These are phyloP conservation scores for Jaltomata sinuosa DNA, from an alignment of 257 asterid genomes.

Conservation along the genomic window DNA sequence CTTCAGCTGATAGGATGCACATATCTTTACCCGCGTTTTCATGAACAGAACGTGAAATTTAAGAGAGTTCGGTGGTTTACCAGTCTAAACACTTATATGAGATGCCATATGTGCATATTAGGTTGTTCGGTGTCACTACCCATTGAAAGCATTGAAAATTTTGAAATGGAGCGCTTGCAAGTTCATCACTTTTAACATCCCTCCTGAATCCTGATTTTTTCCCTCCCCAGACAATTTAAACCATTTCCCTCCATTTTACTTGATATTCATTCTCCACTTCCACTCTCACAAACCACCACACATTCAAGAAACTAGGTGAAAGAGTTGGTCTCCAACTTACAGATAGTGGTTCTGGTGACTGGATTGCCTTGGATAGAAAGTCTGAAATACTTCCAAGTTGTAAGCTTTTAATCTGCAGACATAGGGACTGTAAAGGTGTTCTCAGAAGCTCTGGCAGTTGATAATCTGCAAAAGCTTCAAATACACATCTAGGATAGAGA, in stretches of 20 bases:
- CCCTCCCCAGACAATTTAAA: background rate
- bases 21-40: background rate
- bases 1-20: background rate
- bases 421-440: constrained; percentile 91
- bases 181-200: background rate
- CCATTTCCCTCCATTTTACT: background rate
- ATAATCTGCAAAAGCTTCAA: constrained; percentile 85
- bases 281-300: background rate
- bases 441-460: constrained; percentile 94
- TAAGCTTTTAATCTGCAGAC: constrained; percentile 90
- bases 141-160: background rate
- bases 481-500: constrained; percentile 84
- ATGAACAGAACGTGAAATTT: background rate
- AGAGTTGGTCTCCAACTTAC: constrained; percentile 35
- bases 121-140: background rate
- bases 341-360: constrained; percentile 81
- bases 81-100: background rate
- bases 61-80: background rate
- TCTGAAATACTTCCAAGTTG: constrained; percentile 85
- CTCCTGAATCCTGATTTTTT: background rate
- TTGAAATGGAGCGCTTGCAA: background rate
- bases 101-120: background rate
- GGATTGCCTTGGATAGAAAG: constrained; percentile 81
- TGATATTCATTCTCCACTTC: background rate
- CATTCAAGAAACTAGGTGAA: background rate